These are phyloP conservation scores for Chaetomium tenue DNA, from an alignment of 495 filamentous ascomycete genomes.

Conservation along the genomic window DNA sequence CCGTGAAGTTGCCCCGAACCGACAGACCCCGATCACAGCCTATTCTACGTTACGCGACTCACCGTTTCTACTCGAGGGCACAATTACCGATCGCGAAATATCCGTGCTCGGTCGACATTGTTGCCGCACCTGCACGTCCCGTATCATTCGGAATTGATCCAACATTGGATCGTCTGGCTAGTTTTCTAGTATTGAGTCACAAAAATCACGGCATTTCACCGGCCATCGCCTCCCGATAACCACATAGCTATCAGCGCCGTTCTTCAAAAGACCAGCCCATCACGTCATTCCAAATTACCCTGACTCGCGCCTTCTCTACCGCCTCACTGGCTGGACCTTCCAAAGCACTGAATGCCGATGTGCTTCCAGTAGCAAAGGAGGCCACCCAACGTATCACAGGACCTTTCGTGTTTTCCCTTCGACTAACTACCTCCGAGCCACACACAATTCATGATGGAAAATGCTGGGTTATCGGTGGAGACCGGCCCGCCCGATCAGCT, in stretches of 20 bases:
- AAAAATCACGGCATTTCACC: neutral
- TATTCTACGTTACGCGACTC: neutral
- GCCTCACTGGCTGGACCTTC: neutral
- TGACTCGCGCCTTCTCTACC: neutral
- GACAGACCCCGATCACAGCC: too few relatives aligned
- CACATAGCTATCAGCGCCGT: neutral
- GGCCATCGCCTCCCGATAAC: neutral
- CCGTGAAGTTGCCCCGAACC: neutral
- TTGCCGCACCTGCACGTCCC: neutral
- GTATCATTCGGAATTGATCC: neutral
- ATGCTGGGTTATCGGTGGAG: conserved; percentile 28
- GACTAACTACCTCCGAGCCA: neutral
- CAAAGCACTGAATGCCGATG: conserved; percentile 1
- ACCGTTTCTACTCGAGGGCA: neutral
- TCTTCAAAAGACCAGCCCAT: neutral
- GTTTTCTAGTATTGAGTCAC: neutral
- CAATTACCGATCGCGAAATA: neutral
- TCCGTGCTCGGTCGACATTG: neutral
- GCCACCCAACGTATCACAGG: neutral
- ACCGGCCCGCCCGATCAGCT: conserved; percentile 22
- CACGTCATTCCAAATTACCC: neutral
- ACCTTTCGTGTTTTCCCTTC: neutral
- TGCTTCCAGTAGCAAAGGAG: neutral
- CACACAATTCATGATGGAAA: conserved; percentile 26
- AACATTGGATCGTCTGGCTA: neutral